Conservation (phyloP, 2,329 filamentous ascomycete genomes). For the Botrytis fragariae region DNA sequence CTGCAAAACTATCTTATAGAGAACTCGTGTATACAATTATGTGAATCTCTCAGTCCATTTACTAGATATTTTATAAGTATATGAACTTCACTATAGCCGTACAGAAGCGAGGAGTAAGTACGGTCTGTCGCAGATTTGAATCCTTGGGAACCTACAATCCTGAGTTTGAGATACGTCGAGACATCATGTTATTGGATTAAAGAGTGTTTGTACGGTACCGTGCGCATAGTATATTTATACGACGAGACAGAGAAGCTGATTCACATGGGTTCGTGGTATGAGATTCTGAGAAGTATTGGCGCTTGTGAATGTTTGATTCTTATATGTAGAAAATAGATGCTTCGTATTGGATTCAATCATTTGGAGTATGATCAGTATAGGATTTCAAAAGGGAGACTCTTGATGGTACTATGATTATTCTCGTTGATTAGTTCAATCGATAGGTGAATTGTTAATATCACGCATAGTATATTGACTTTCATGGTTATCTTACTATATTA, state of each 20-base stretch:
- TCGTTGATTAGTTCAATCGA: not conserved
- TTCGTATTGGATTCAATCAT: not conserved
- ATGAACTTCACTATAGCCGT: not conserved
- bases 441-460: not conserved
- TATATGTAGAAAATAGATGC: not conserved
- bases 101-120: not conserved
- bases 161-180: not conserved
- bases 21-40: not conserved
- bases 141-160: not conserved
- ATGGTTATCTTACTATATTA: not conserved
- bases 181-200: not conserved
- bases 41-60: not conserved
- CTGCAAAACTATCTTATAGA: not conserved
- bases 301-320: not conserved
- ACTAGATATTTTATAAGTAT: rapidly evolving
- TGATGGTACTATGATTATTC: not conserved
- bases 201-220: no score
- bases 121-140: not conserved
- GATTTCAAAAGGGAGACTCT: no score
- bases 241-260: no score
- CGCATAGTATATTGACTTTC: not conserved
- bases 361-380: no score
- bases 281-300: no score
- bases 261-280: no score
- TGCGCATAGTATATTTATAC: not conserved